These are phyloP conservation scores for Diplosphaera chodatii DNA, from an alignment of 139 green algal genomes.

Conservation along the genomic window DNA sequence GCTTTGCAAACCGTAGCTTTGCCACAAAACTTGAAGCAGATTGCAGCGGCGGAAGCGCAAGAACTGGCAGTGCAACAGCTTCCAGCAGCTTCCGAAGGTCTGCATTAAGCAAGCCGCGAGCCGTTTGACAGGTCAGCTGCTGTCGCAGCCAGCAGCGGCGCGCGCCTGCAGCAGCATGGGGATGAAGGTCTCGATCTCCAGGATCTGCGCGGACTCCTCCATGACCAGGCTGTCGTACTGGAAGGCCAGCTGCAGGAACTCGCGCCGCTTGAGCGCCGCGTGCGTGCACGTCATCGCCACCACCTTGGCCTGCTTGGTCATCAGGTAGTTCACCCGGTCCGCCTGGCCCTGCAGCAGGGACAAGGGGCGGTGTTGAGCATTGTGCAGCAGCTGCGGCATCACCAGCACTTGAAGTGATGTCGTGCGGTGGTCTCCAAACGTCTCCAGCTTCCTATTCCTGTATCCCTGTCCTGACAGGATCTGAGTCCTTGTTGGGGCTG, in stretches of 20 bases:
- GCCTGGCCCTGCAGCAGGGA: conserved; percentile 34
- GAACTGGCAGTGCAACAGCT: no score
- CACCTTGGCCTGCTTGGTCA: conserved; percentile 94
- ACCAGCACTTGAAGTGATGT: no score
- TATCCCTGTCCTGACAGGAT: no score
- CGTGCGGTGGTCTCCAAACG: no score
- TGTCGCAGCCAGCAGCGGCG: no score
- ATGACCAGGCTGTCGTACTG: conserved; percentile 98
- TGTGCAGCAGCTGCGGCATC: no score
- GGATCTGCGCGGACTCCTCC: conserved; percentile 95
- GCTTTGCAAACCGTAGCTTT: no score
- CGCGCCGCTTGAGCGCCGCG: conserved; percentile 88
- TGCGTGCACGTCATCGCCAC: conserved; percentile 99
- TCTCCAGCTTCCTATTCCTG: no score
- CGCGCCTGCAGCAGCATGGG: conserved; percentile 83
- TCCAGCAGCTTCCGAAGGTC: not conserved
- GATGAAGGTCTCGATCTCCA: conserved; percentile 99
- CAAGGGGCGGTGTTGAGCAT: no score
- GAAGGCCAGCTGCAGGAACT: conserved; percentile 93
- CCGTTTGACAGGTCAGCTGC: conserved; percentile 32
- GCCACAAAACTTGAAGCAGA: no score
- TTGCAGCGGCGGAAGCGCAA: no score
- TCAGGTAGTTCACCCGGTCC: conserved; percentile 94
- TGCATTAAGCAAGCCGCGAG: conserved; percentile 99
- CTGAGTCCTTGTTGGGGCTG: no score